These are phyloP conservation scores for Tetrapisispora nanseiensis DNA, from an alignment of 805 yeast species.

Conservation along the genomic window DNA sequence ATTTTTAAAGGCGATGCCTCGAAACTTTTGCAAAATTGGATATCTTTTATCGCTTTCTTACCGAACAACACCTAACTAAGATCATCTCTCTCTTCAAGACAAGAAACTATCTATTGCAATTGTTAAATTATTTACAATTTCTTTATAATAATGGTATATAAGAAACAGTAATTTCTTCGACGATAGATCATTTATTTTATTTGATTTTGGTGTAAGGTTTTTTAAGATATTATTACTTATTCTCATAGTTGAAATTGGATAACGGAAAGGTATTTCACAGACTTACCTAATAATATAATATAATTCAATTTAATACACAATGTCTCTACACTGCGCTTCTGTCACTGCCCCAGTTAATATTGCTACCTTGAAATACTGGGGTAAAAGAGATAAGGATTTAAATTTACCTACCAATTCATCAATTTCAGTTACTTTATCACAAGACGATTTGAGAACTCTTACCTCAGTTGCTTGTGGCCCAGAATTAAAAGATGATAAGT, in stretches of 20 bases:
- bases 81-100: no score
- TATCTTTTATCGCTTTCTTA: not conserved
- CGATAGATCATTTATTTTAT: no score
- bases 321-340: slow-evolving; percentile 60
- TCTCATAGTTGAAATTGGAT: no score
- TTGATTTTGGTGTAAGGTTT: no score
- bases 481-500: slow-evolving; percentile 48
- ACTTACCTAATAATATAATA: not conserved
- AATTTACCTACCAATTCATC: slow-evolving; percentile 95
- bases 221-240: no score
- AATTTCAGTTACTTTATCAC: slow-evolving; percentile 87
- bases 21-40: not conserved
- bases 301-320: no score
- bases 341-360: slow-evolving; percentile 96
- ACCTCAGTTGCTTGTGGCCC: slow-evolving; percentile 76
- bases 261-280: no score
- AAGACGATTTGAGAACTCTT: slow-evolving; percentile 80
- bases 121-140: no score
- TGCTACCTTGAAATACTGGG: slow-evolving; percentile 98
- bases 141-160: no score
- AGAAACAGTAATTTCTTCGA: no score
- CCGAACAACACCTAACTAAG: not conserved
- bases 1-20: not conserved
- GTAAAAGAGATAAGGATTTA: slow-evolving; percentile 81
- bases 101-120: no score